These are phyloP conservation scores for Medicago lupulina DNA, from an alignment of 306 rosid genomes.

Conservation along the genomic window DNA sequence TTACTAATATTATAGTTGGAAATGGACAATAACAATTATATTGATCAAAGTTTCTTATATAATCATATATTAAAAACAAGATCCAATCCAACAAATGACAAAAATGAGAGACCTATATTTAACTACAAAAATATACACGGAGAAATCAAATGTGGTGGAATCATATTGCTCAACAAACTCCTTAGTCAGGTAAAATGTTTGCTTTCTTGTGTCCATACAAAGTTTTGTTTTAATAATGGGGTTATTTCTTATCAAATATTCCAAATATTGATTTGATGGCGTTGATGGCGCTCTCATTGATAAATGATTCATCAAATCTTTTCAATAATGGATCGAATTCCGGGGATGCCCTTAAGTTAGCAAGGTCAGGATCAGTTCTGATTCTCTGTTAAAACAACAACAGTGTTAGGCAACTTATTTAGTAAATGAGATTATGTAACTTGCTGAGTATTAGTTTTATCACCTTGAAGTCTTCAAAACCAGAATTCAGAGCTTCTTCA, in stretches of 20 bases:
- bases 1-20: not conserved
- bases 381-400: conserved; percentile 70
- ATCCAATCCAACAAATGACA: conserved; percentile 38
- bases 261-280: conserved; percentile 95
- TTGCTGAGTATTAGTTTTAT: conserved; percentile 7
- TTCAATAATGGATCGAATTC: conserved; percentile 72
- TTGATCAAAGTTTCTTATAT: conserved; percentile 35
- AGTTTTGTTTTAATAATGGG: no score
- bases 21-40: conserved; percentile 3
- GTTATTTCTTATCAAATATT: conserved; percentile 74
- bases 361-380: conserved; percentile 90
- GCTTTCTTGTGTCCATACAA: conserved; percentile 14
- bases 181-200: conserved; percentile 40
- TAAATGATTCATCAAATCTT: conserved; percentile 86
- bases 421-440: not conserved
- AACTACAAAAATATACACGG: conserved; percentile 40
- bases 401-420: conserved; percentile 37
- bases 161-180: conserved; percentile 40
- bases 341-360: conserved; percentile 60
- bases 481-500: conserved; percentile 81
- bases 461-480: conserved; percentile 98
- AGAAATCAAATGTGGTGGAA: conserved; percentile 27
- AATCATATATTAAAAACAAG: conserved; percentile 13
- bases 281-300: conserved; percentile 96
- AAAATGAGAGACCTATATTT: conserved; percentile 42